Base-by-base conservation (phyloP, 164 flowering plant genomes). In the Paratinospora sagittata region DNA sequence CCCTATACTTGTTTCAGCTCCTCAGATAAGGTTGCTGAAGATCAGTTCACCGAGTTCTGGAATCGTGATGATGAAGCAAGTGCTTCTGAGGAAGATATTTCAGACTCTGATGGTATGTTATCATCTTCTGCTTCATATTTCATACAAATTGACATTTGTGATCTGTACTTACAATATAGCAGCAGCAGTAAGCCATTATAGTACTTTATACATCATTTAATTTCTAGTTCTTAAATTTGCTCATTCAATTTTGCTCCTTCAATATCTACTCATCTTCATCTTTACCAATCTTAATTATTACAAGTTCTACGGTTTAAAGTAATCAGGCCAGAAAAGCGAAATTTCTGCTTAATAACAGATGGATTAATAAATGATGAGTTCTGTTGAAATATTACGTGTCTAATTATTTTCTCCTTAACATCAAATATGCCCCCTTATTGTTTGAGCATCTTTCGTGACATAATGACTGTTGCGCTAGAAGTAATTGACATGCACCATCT, bases 71-170 rank as follows among this genome's bases (percentile, higher is more conserved):
- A 90, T 76, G 93, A 83, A 80, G 85, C 73, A 70, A 85, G 86
- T 80, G 76, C 70, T 72, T 88, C 90, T 67, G 97, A 87, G 70
- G 97, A 91, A 67, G 98, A 90, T 74, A 89, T 91, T 70, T 90
- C 96, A 74, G 90, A 87, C 73, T 80, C 84, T 80, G 96, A 87
- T 84, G 98, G 92, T 90, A 85, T 57, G 10, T 75, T 57, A 37
- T 64, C 17, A 37, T 23, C 37, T 26, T 67, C 11, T 77, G 33
- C 71, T 72, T 0, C 17, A 62, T 13, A 17, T 34, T 63, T 60
- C 26, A 17, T 30, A 49, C 57, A 30, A 63, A 17, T 37, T 19
- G 52, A 62, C 66, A 49, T 49, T 49, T 19, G 5, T 12, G 57
- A 49, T 49, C 16, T 17, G 57, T 3, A 14, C 57, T 49, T 49